phyloP scores from a whole-genome alignment of 208 protist genomes.

The Trichomonas gallinae region DNA sequence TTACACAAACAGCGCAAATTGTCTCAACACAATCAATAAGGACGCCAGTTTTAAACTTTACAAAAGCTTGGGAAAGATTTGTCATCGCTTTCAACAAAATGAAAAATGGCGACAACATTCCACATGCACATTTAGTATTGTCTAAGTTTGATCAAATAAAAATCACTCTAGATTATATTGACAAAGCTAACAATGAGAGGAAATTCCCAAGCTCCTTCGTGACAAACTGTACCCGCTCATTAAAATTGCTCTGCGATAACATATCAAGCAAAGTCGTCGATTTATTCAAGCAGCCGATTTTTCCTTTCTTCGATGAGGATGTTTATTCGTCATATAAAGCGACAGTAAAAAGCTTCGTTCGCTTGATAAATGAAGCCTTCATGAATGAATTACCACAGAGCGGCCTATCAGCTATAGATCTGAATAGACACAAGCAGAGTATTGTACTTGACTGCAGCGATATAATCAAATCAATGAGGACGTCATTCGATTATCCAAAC shows the following conservation, averaged over 20 bases:
- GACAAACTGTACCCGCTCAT: neutral
- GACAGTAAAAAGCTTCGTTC: neutral
- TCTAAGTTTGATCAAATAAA: neutral
- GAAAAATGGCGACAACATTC: neutral
- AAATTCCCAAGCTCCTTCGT: neutral
- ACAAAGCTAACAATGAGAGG: neutral
- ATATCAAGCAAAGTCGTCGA: neutral
- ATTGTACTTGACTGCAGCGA: neutral
- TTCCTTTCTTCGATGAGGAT: neutral
- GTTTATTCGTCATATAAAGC: neutral
- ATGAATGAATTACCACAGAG: neutral
- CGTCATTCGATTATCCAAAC: neutral
- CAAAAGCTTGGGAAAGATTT: neutral
- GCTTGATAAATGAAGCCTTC: neutral
- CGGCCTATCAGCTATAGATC: neutral
- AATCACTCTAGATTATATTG: neutral
- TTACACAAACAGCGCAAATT: neutral
- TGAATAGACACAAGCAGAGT: neutral
- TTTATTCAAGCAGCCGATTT: neutral
- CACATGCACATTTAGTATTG: neutral
- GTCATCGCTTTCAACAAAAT: neutral
- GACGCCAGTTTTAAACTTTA: neutral
- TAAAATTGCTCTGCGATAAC: neutral
- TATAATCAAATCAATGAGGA: neutral
- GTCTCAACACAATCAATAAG: neutral